Percentiles rank a stretch among this genome's conserved stretches.
These are phyloP conservation scores for Groenewaldozyma sp. DNA, from an alignment of 1,139 yeast genomes.

Conservation along the genomic window DNA sequence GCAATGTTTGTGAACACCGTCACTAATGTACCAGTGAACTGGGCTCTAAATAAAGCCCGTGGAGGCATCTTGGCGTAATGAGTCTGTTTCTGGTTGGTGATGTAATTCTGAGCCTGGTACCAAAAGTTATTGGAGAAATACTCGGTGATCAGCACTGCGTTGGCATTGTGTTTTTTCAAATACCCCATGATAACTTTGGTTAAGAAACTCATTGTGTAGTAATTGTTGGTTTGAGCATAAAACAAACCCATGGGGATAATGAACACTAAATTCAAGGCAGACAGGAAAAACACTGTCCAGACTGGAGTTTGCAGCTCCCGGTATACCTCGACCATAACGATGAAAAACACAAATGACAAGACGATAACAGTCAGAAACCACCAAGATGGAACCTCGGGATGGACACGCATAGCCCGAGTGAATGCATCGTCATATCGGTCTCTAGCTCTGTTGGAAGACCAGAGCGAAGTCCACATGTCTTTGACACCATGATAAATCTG, in stretches of 20 bases:
- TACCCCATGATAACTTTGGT: conserved; percentile 51
- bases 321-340: conserved; percentile 37
- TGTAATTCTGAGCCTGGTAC: conserved; percentile 42
- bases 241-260: conserved; percentile 41
- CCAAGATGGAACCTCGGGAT: conserved; percentile 59
- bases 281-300: conserved; percentile 49
- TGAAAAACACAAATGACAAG: conserved; percentile 36
- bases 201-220: conserved; percentile 46
- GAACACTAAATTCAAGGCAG: conserved; percentile 46
- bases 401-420: conserved; percentile 44
- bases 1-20: conserved; percentile 40
- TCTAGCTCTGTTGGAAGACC: neutral
- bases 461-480: conserved; percentile 22
- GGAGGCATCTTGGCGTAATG: conserved; percentile 54
- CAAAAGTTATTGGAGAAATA: conserved; percentile 52
- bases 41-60: conserved; percentile 49
- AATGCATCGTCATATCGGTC: conserved; percentile 40
- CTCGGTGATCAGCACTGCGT: conserved; percentile 48
- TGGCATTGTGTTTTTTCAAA: conserved; percentile 53
- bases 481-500: neutral
- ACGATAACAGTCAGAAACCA: conserved; percentile 40
- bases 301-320: conserved; percentile 38
- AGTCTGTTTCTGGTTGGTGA: conserved; percentile 50
- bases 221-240: conserved; percentile 45
- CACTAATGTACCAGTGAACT: conserved; percentile 35